Percentiles rank a stretch among this genome's conserved stretches.
phyloP scores from a whole-genome alignment of 441 rosid species.

The Raphanus hybrid region DNA sequence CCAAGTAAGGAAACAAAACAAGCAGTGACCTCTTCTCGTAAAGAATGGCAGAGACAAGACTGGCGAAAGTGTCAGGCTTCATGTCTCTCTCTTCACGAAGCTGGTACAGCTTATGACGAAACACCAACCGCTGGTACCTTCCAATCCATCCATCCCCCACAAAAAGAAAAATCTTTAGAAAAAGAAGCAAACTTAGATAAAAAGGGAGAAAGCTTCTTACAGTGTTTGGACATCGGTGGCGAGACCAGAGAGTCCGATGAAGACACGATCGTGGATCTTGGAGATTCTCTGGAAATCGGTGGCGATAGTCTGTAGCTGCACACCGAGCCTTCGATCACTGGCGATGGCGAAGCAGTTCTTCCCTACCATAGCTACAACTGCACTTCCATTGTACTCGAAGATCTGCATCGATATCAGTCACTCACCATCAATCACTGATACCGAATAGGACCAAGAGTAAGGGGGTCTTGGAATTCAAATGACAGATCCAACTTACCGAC shows the following conservation, averaged over 20 bases:
- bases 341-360: slow-evolving; percentile 97
- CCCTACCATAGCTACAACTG: slow-evolving; percentile 95
- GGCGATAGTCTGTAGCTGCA: slow-evolving; percentile 93
- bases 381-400: slow-evolving; percentile 98
- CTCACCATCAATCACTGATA: slow-evolving; percentile 6
- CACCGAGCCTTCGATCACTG: slow-evolving; percentile 88
- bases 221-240: slow-evolving; percentile 91
- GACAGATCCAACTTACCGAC: slow-evolving; percentile 34
- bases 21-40: slow-evolving; percentile 97
- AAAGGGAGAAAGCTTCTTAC: slow-evolving; percentile 41
- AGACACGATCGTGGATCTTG: slow-evolving; percentile 81
- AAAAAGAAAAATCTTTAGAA: not conserved
- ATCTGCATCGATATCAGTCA: slow-evolving; percentile 52
- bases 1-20: not conserved
- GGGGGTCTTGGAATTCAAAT: not conserved
- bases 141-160: slow-evolving; percentile 7
- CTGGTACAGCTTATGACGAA: slow-evolving; percentile 88
- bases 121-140: slow-evolving; percentile 91
- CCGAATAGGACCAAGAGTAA: not conserved
- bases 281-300: slow-evolving; percentile 87
- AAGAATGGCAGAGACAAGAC: slow-evolving; percentile 88
- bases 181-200: not conserved
- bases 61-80: slow-evolving; percentile 98
- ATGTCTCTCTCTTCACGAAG: slow-evolving; percentile 93
- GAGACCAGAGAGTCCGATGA: slow-evolving; percentile 88